Evolutionary conservation across 768 basidiomycete genomes (phyloP).

Genomic region (Boletus pseudo-olivaceus): DNA sequence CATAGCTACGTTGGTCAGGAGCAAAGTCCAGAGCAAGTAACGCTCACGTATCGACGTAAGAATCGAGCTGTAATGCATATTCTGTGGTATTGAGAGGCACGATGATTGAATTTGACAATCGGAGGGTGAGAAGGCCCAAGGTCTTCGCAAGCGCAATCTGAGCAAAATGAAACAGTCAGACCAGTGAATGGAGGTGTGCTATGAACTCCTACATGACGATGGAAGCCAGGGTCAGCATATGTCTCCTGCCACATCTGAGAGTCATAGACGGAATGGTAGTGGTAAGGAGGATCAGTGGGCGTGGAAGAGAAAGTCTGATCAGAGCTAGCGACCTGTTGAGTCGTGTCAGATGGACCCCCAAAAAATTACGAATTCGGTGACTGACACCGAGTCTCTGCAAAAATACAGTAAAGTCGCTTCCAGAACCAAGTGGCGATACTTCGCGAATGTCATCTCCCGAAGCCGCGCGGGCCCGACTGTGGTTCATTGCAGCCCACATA

Average conservation of each 20-base stretch:
- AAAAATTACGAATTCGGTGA: background rate
- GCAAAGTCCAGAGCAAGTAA: conserved; percentile 21
- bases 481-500: conserved; percentile 38
- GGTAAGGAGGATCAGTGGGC: conserved; percentile 58
- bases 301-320: conserved; percentile 30
- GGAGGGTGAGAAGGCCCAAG: conserved; percentile 57
- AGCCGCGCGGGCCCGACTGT: conserved; percentile 5
- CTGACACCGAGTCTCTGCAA: conserved; percentile 71
- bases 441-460: conserved; percentile 36
- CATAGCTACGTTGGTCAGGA: conserved; percentile 5
- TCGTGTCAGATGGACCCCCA: background rate
- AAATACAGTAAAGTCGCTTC: conserved; percentile 90
- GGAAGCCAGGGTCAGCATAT: conserved; percentile 73
- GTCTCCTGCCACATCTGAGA: conserved; percentile 65
- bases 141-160: conserved; percentile 65
- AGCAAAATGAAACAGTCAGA: background rate
- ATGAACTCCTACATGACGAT: conserved; percentile 53
- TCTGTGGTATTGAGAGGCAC: conserved; percentile 76
- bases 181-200: background rate
- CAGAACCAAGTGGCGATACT: conserved; percentile 66
- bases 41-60: conserved; percentile 57
- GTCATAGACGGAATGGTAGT: conserved; percentile 76
- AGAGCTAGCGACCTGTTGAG: conserved; percentile 31
- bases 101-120: conserved; percentile 57
- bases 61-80: conserved; percentile 58